Evolutionary conservation across 441 rosid species (phyloP), one percentile per base, ranked within the genome.

Genomic region (Raphanus hybrid): DNA sequence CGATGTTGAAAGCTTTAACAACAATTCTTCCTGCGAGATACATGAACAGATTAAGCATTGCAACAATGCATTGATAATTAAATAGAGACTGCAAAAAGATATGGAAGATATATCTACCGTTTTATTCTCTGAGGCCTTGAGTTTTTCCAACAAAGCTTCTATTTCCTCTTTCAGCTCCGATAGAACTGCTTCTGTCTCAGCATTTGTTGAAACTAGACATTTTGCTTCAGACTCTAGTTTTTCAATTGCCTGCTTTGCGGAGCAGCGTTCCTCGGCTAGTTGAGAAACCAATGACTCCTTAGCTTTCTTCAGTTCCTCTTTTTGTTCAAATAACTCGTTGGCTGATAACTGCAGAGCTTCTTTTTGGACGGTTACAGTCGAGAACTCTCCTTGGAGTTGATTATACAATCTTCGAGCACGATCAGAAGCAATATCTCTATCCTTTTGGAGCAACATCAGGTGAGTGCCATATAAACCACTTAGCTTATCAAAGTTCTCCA

Each of bases 161-260:
- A 73, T 68, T 39, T 78, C 78, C 75, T 57, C 64, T 79, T 69
- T 79, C 57, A 74, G 62, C 71, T 79, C 61, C 11, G 35, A 63
- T 12, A 90, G 85, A 8, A 69, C 78, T 27, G 68, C n/a, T 58
- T 69, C 82, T 63, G 63, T 15, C 4, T 79, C 75, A 7, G 68
- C 68, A 55, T 79, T 45, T 69, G 82, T 87, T 62, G 85, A 86
- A 74, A 81, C 80, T 48, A 93, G 83, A 50, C 27, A 76, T 80
- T 89, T 87, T 64, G 87, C 89, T 84, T 93, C 96, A 64, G 86
- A 81, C 82, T 91, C 90, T 84, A 93, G 78, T 48, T 58, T 80
- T 75, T 69, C 85, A 67, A 92, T 88, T 75, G 78, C 88, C 83
- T 86, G 87, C 74, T 75, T 78, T 67, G 99, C 79, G 64, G 82